Percentiles rank a stretch among this genome's conserved stretches.
Evolutionary conservation across 768 basidiomycete species (phyloP).

Genomic region (Collybia nuda): DNA sequence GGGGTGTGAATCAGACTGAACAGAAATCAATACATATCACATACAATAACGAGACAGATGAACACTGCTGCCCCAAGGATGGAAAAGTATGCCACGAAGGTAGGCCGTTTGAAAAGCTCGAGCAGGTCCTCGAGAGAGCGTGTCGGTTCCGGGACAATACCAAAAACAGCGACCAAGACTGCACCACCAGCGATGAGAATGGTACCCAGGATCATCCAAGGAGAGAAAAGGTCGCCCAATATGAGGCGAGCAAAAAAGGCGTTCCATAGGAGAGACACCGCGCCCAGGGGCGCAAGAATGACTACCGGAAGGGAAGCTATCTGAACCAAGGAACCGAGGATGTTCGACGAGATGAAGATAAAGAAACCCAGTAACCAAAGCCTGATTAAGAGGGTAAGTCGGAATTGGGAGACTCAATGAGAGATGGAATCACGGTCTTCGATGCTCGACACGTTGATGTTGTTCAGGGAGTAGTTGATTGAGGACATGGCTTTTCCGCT

Average conservation of each 20-base stretch:
- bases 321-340: constrained; percentile 87
- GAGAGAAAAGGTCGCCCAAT: constrained; percentile 83
- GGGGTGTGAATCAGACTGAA: constrained; percentile 4
- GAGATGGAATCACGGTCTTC: constrained; percentile 63
- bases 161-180: constrained; percentile 86
- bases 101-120: constrained; percentile 65
- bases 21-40: constrained; percentile 22
- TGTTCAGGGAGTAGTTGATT: constrained; percentile 71
- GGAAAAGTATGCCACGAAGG: constrained; percentile 83
- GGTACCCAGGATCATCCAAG: constrained; percentile 85
- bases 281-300: constrained; percentile 91
- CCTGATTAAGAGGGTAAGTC: constrained; percentile 32
- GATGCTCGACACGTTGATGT: constrained; percentile 67
- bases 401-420: not conserved
- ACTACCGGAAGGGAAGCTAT: constrained; percentile 94
- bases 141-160: constrained; percentile 86
- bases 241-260: constrained; percentile 86
- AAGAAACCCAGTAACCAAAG: constrained; percentile 87
- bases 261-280: constrained; percentile 92
- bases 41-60: constrained; percentile 60
- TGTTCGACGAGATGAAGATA: constrained; percentile 86
- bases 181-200: constrained; percentile 87
- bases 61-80: constrained; percentile 61
- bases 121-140: constrained; percentile 86
- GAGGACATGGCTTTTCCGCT: constrained; percentile 89